Evolutionary conservation across 192 early-diverging fungal genomes (phyloP).

Genomic region (Coemansia guatemalensis): DNA sequence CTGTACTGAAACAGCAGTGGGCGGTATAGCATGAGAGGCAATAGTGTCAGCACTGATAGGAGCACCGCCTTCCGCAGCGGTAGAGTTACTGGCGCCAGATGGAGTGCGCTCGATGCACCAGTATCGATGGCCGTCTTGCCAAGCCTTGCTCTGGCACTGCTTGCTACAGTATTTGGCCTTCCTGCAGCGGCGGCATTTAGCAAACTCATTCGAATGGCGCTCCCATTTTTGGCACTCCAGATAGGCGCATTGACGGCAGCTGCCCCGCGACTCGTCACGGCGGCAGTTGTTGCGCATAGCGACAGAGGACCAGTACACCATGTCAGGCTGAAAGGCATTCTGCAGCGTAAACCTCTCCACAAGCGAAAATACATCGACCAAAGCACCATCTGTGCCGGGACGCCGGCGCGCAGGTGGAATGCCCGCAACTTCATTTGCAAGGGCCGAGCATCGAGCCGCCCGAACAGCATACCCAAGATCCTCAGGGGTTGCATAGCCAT

Average conservation of each 20-base stretch:
- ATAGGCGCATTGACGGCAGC: constrained; percentile 76
- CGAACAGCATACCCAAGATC: constrained; percentile 32
- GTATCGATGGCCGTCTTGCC: constrained; percentile 77
- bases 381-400: constrained; percentile 16
- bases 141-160: constrained; percentile 70
- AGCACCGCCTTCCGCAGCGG: constrained; percentile 19
- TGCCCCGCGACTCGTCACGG: constrained; percentile 69
- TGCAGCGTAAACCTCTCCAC: constrained; percentile 74
- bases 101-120: constrained; percentile 70
- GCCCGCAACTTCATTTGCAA: constrained; percentile 27
- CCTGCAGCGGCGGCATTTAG: constrained; percentile 84
- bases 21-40: constrained; percentile 33
- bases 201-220: constrained; percentile 70
- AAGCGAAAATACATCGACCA: constrained; percentile 70
- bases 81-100: constrained; percentile 11
- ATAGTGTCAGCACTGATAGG: constrained; percentile 23
- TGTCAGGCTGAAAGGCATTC: constrained; percentile 60
- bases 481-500: constrained; percentile 23
- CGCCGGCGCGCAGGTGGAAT: constrained; percentile 33
- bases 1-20: constrained; percentile 34
- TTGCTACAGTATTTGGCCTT: constrained; percentile 88
- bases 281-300: constrained; percentile 82
- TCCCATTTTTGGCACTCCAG: constrained; percentile 80
- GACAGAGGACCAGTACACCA: constrained; percentile 69
- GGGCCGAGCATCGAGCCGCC: constrained; percentile 34